Conservation (phyloP, 2,329 filamentous ascomycete species). For the Phaeosphaeriaceae sp. region DNA sequence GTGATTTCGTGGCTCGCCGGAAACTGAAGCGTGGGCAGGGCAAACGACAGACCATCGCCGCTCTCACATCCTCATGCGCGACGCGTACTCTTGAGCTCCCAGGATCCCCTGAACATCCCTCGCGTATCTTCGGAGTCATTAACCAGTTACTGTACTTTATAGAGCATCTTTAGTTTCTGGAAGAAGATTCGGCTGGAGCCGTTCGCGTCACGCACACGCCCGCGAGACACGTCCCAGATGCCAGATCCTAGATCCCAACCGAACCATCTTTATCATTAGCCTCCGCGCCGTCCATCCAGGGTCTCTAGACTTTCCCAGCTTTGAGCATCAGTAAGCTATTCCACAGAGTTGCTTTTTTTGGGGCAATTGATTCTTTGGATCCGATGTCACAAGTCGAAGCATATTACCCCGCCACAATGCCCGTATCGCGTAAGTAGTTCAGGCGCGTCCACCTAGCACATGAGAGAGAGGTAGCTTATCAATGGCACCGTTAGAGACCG, state of each 20-base stretch:
- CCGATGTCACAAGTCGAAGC: slow-evolving; percentile 17
- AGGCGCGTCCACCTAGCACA: slow-evolving; percentile 16
- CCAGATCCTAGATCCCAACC: no score
- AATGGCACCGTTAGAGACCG: slow-evolving; percentile 25
- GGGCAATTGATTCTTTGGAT: neutral
- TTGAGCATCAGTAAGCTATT: neutral
- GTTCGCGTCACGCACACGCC: neutral
- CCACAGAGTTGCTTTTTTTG: slow-evolving; percentile 8
- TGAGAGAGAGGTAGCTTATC: slow-evolving; percentile 23
- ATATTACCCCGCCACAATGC: slow-evolving; percentile 22
- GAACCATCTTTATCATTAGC: no score
- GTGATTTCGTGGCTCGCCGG: neutral
- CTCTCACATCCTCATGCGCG: no score
- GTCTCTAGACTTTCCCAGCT: neutral
- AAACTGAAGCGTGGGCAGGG: neutral
- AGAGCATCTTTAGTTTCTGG: no score
- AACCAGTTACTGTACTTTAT: neutral
- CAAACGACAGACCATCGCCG: neutral
- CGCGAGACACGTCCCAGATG: no score
- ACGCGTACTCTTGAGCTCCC: no score
- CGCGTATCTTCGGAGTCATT: no score
- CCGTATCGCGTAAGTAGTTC: slow-evolving; percentile 18
- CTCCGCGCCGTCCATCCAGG: no score
- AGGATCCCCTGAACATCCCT: no score
- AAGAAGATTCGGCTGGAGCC: no score